These are phyloP conservation scores for Leccinum rimulosum DNA, from an alignment of 768 basidiomycete genomes.

Conservation along the genomic window DNA sequence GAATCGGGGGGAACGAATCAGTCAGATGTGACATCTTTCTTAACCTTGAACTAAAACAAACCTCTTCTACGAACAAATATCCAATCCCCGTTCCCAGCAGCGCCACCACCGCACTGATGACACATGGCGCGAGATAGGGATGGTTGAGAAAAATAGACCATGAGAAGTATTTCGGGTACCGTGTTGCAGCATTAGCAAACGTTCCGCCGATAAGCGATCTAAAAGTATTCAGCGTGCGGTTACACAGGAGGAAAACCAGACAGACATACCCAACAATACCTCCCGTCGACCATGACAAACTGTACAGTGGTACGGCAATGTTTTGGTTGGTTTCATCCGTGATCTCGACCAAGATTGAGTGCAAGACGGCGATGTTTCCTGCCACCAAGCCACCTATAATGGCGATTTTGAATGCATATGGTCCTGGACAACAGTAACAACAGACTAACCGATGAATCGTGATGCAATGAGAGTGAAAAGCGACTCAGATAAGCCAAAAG, in stretches of 20 bases:
- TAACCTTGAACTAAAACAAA: not conserved
- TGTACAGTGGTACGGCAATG: constrained; percentile 13
- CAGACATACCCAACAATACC: constrained; percentile 1
- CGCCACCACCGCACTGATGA: not conserved
- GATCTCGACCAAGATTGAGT: constrained; percentile 11
- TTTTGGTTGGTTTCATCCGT: constrained; percentile 15
- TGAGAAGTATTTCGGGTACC: constrained; percentile 8
- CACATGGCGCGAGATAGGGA: constrained; percentile 9
- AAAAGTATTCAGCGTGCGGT: not conserved
- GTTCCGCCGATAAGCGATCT: constrained; percentile 11
- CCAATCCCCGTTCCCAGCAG: constrained; percentile 1
- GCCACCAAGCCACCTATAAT: constrained; percentile 8
- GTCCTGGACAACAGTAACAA: not conserved
- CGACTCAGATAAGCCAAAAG: constrained; percentile 13
- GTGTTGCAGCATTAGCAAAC: constrained; percentile 8
- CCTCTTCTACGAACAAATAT: constrained; percentile 10
- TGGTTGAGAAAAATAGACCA: constrained; percentile 8
- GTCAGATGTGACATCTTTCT: no score
- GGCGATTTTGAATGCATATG: not conserved
- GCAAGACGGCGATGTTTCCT: constrained; percentile 10
- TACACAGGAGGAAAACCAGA: not conserved
- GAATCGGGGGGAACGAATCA: not conserved
- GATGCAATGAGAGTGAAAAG: constrained; percentile 4
- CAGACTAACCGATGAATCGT: constrained; percentile 4
- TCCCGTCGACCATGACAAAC: constrained; percentile 8